These are phyloP conservation scores for Suillus fuscotomentosus DNA, from an alignment of 768 basidiomycete species.

Conservation along the genomic window DNA sequence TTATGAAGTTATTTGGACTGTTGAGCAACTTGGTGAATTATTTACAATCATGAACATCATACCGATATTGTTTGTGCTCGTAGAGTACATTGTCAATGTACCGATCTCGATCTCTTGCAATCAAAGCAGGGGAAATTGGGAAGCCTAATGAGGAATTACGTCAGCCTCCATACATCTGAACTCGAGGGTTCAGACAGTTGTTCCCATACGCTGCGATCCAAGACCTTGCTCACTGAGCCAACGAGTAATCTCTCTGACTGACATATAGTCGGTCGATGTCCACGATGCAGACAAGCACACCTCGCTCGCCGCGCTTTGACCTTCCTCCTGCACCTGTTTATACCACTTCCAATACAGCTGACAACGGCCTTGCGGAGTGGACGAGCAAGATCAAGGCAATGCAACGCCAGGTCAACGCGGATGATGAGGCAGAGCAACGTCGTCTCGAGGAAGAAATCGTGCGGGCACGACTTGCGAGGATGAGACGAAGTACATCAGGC, in stretches of 20 bases:
- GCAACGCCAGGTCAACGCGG: constrained; percentile 78
- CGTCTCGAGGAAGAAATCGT: constrained; percentile 59
- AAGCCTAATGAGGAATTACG: not conserved
- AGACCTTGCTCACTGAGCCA: not conserved
- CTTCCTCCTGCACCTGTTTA: constrained; percentile 31
- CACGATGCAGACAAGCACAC: constrained; percentile 21
- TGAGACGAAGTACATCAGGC: constrained; percentile 35
- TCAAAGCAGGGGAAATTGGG: not conserved
- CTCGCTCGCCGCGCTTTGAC: constrained; percentile 34
- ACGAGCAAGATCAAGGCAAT: constrained; percentile 75
- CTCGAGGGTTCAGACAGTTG: not conserved
- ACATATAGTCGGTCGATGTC: constrained; percentile 20
- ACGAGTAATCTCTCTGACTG: not conserved
- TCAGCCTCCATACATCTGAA: not conserved
- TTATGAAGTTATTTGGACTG: not conserved
- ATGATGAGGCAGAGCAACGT: constrained; percentile 75
- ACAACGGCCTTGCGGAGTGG: constrained; percentile 77
- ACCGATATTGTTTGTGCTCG: not conserved
- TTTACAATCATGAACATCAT: not conserved
- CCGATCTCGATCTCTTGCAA: not conserved
- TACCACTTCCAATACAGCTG: constrained; percentile 34
- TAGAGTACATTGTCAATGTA: not conserved
- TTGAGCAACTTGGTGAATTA: not conserved
- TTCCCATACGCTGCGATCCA: constrained; percentile 2
- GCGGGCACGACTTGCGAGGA: constrained; percentile 45